Percentiles rank a stretch among this genome's conserved stretches.
Conservation (phyloP, 805 yeast species). For the Pichia gijzeniarum region DNA sequence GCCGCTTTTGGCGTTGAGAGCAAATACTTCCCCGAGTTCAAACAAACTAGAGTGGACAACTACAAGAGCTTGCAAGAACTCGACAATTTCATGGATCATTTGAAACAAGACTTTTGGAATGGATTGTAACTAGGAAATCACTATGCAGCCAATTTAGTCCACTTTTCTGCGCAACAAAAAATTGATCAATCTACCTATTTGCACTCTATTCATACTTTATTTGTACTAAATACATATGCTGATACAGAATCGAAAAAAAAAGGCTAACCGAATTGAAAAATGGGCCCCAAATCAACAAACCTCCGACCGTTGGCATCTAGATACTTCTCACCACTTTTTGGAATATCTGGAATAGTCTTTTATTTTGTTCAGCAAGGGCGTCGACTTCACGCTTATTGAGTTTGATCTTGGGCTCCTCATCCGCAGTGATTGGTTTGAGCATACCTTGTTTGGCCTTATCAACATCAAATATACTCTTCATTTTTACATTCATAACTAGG, state of each 20-base stretch:
- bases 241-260: not conserved
- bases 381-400: constrained; percentile 49
- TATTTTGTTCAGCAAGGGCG: constrained; percentile 76
- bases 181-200: not conserved
- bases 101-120: constrained; percentile 7
- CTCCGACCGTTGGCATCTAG: constrained; percentile 79
- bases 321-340: constrained; percentile 62
- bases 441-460: constrained; percentile 60
- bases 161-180: not conserved
- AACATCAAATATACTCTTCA: constrained; percentile 72
- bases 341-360: constrained; percentile 50
- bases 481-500: no score
- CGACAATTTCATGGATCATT: not conserved
- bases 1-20: constrained; percentile 24
- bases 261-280: constrained; percentile 38
- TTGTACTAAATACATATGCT: not conserved
- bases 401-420: constrained; percentile 20
- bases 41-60: constrained; percentile 19
- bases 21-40: constrained; percentile 34
- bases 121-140: constrained; percentile 7
- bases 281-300: constrained; percentile 75
- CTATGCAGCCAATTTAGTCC: not conserved
- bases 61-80: constrained; percentile 1
- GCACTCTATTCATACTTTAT: not conserved
- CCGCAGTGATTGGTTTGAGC: constrained; percentile 45